Conservation (phyloP, 2,329 filamentous ascomycete species). For the Tolypocladium amazonense region DNA sequence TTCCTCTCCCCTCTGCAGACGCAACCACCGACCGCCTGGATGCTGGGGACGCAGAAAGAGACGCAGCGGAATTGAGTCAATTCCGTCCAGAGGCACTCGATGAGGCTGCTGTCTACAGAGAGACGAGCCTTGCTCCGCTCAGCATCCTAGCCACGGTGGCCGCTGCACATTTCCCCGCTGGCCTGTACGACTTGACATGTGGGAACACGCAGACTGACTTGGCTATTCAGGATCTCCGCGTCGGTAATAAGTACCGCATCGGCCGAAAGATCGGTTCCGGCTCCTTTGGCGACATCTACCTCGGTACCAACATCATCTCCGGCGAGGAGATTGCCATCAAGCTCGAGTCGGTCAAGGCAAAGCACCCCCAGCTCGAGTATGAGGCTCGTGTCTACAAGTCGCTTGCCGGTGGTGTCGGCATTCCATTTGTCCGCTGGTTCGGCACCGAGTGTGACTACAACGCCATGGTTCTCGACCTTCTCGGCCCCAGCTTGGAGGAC, state of each 20-base stretch:
- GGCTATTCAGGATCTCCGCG: slow-evolving; percentile 72
- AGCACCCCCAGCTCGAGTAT: slow-evolving; percentile 98
- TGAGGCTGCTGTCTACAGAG: background rate
- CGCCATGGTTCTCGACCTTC: slow-evolving; percentile 96
- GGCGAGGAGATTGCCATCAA: slow-evolving; percentile 99
- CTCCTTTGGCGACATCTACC: slow-evolving; percentile 96
- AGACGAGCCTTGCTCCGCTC: background rate
- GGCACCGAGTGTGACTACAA: slow-evolving; percentile 99
- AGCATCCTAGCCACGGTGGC: background rate
- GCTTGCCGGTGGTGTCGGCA: slow-evolving; percentile 91
- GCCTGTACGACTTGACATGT: background rate
- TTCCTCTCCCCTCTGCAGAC: background rate
- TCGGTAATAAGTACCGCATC: slow-evolving; percentile 99
- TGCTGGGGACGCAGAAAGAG: background rate
- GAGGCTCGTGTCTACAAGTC: slow-evolving; percentile 88
- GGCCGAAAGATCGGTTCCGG: slow-evolving; percentile 98
- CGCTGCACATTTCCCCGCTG: background rate
- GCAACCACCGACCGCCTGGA: background rate
- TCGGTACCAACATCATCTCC: slow-evolving; percentile 98
- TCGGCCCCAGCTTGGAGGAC: slow-evolving; percentile 91
- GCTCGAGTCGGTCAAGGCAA: slow-evolving; percentile 98
- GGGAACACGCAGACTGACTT: slow-evolving; percentile 8
- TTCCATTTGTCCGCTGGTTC: slow-evolving; percentile 98
- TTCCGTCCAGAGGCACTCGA: background rate
- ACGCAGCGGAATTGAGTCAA: background rate